These are phyloP conservation scores for Codiaeum variegatum DNA, from an alignment of 441 rosid species.

Conservation along the genomic window DNA sequence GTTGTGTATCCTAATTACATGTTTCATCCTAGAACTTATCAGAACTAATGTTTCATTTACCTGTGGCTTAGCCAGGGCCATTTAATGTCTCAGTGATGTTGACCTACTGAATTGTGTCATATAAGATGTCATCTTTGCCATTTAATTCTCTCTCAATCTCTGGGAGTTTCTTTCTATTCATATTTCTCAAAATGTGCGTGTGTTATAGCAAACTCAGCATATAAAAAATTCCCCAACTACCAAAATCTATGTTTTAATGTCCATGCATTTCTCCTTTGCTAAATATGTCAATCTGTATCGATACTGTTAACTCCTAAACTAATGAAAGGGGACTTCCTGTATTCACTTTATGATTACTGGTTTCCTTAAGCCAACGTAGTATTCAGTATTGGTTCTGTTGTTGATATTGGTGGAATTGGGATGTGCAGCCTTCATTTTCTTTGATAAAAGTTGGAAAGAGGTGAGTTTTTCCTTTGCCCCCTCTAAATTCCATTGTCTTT, in stretches of 20 bases:
- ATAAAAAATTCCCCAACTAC: neutral
- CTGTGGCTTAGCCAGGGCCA: neutral
- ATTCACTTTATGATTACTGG: conserved; percentile 10
- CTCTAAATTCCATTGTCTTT: neutral
- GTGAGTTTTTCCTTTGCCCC: conserved; percentile 39
- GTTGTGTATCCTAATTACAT: conserved; percentile 72
- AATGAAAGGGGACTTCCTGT: neutral
- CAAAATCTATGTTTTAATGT: neutral
- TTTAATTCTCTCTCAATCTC: conserved; percentile 3
- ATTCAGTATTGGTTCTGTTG: conserved; percentile 66
- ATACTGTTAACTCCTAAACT: neutral
- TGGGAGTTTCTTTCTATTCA: neutral
- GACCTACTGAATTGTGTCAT: conserved; percentile 1
- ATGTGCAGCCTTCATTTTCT: conserved; percentile 82
- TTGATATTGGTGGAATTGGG: conserved; percentile 90
- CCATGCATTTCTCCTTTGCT: neutral
- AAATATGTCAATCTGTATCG: neutral
- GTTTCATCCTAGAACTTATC: conserved; percentile 15
- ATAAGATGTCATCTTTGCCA: neutral
- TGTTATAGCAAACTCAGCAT: neutral
- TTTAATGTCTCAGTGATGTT: conserved; percentile 9
- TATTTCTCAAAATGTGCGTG: neutral
- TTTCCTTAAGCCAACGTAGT: conserved; percentile 78
- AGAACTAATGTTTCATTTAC: neutral
- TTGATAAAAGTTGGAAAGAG: conserved; percentile 81